Base-by-base conservation (phyloP, 371 early-diverging fungal species). In the Batrachochytrium dendrobatidis region DNA sequence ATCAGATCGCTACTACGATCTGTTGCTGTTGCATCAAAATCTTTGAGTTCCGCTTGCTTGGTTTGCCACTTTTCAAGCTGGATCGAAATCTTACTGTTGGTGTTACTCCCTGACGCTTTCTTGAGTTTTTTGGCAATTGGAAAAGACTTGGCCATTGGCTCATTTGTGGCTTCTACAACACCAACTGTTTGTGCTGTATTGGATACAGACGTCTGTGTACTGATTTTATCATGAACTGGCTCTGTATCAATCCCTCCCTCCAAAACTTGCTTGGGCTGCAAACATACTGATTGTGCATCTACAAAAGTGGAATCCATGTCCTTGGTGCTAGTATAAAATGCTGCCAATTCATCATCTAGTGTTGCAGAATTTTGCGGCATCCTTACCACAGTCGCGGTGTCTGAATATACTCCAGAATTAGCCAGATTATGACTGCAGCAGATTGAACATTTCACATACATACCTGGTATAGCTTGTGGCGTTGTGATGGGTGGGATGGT, bases 31-130 rank as follows among this genome's bases (percentile, higher is more conserved):
- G 10, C 56, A 7, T 59, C 55, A 54, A 4, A 25, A 12, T 7
- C 45, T 3, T 60, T 63, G 2, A 76, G 59, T 49, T 76, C 77
- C 20, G 67, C 75, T 35, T 76, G 75, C 54, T 72, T 75, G 5
- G 68, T 60, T 20, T 76, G 70, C 80, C 80, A 80, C 55, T 68
- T 73, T 53, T 77, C 69, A 17, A 83, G 53, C 54, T 83, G 83
- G 17, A 18, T 25, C 18, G 53, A 30, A 25, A 53, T 15, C 10
- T 30, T 30, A 25, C 26, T 20, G 32, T 3, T 12, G 8, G 28
- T 34, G 31, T 22, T 31, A 26, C 17, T 52, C 6, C 53, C 24
- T 60, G 34, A 6, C 12, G 8, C 10, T 30, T 33, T 54, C 10
- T n/a, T n/a, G n/a, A n/a, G n/a, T n/a, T n/a, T n/a, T n/a, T n/a